Base-by-base conservation (phyloP, 768 basidiomycete species). In the Cystobasidium onofrii region DNA sequence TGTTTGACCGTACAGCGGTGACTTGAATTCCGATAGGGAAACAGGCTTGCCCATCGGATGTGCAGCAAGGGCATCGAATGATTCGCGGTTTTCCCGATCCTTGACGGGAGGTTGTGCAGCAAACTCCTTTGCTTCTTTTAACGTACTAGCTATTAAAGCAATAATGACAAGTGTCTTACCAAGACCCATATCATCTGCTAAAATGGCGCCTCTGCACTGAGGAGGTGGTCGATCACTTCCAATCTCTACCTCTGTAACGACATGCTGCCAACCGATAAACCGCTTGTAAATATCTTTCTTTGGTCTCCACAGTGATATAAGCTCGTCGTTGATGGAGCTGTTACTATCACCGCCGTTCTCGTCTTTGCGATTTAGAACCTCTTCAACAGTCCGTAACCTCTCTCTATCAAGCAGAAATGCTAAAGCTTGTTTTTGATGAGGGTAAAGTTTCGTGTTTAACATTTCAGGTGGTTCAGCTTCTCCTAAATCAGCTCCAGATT, bases 111-210 rank as follows among this genome's bases (percentile, higher is more conserved):
- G 57, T 12, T 50, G 13, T 1, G 33, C 78, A 13, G 86, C 88
- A 81, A 93, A 94, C 41, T 81, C 81, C 25, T 82, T 83, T 13
- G 96, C 90, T 0, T 89, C 85, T 63, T 80, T 77, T 17, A 94
- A 84, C 0, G 96, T 98, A 33, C 90, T 86, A 13, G 92, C 93
- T 64, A 99, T 89, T 63, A 99, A 85, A 18, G 95, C 90, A 29
- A 98, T 90, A 75, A 94, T 91, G 34, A 92, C 91, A 65, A 98
- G 92, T 0, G 95, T 98, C 82, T 98, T 98, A 20, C 95, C 95
- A 33, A 99, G 86, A 77, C 95, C 95, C 83, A 97, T 94, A 84
- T 99, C 96, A 82, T 99, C 96, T 10, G 96, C 96, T 67, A 99
- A 83, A 76, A 99, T 92, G 6, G 93, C 87, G 39, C 94, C 90